Percentiles rank a stretch among this genome's conserved stretches.
phyloP scores from a whole-genome alignment of 495 filamentous ascomycete genomes.

The Penicillium waksmanii region DNA sequence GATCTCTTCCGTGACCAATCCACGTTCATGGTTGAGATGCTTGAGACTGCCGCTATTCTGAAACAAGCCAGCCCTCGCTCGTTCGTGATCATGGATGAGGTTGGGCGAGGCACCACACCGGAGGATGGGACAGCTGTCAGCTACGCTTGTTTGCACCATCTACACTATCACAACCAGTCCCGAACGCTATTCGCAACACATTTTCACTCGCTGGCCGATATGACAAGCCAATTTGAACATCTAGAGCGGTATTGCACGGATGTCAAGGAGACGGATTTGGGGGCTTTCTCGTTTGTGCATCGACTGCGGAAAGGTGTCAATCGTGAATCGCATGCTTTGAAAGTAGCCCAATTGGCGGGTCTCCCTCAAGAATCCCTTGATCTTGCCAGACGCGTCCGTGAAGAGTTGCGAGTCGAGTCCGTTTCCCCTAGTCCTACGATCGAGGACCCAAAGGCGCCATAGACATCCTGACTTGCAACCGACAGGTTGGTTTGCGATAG shows the following conservation, averaged over 20 bases:
- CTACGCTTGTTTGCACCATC: constrained; percentile 82
- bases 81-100: constrained; percentile 99
- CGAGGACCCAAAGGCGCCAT: no score
- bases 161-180: constrained; percentile 74
- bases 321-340: constrained; percentile 83
- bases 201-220: constrained; percentile 83
- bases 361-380: constrained; percentile 63
- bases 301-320: constrained; percentile 81
- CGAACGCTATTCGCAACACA: constrained; percentile 93
- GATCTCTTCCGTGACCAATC: constrained; percentile 90
- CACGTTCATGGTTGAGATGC: constrained; percentile 81
- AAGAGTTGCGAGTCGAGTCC: constrained; percentile 20
- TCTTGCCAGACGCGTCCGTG: constrained; percentile 49
- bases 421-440: background rate
- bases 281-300: constrained; percentile 85
- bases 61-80: constrained; percentile 56
- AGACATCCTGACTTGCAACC: no score
- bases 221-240: constrained; percentile 64
- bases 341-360: constrained; percentile 86
- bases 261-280: constrained; percentile 66
- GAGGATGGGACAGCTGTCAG: constrained; percentile 88
- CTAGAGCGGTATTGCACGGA: constrained; percentile 90
- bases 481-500: background rate
- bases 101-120: constrained; percentile 91
- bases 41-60: constrained; percentile 57